A percentile compares a stretch with the other conserved stretches of the same genome.
These are phyloP conservation scores for Herpetospermum pedunculosum DNA, from an alignment of 306 rosid species.

Conservation along the genomic window DNA sequence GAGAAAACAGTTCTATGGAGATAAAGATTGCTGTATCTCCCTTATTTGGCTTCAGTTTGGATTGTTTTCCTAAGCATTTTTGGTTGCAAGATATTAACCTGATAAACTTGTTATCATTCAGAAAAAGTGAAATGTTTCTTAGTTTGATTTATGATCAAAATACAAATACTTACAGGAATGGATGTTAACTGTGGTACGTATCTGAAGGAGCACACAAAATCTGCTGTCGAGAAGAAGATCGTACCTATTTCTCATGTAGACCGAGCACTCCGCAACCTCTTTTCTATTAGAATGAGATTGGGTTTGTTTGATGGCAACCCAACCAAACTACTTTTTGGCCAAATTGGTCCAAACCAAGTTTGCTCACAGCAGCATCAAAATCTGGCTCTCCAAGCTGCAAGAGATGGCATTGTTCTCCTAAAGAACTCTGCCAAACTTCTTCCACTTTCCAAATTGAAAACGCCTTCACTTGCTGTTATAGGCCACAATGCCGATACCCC, in stretches of 20 bases:
- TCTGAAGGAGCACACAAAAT: slow-evolving; percentile 40
- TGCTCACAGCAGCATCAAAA: slow-evolving; percentile 57
- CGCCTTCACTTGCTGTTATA: slow-evolving; percentile 56
- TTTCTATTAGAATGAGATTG: slow-evolving; percentile 62
- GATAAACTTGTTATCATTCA: neutral
- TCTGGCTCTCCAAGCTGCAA: slow-evolving; percentile 80
- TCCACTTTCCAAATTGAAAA: slow-evolving; percentile 47
- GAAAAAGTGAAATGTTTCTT: neutral
- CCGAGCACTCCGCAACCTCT: slow-evolving; percentile 76
- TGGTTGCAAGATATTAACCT: neutral
- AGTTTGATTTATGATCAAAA: neutral
- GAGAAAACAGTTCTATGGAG: neutral
- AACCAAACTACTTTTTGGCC: slow-evolving; percentile 32
- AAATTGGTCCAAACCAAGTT: slow-evolving; percentile 49
- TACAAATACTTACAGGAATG: slow-evolving; percentile 44
- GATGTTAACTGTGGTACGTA: slow-evolving; percentile 71
- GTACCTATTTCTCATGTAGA: slow-evolving; percentile 34
- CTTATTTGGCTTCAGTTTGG: neutral
- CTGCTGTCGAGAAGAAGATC: slow-evolving; percentile 48
- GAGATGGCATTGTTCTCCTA: slow-evolving; percentile 78
- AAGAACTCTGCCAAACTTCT: slow-evolving; percentile 57
- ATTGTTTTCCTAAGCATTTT: neutral
- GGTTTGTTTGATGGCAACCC: slow-evolving; percentile 80
- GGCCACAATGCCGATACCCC: slow-evolving; percentile 77
- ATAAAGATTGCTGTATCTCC: neutral